A percentile compares a stretch with the other conserved stretches of the same genome.
Evolutionary conservation across 228 moss, liverwort and hornwort genomes (phyloP).

Genomic region (Sphagnum magellanicum): DNA sequence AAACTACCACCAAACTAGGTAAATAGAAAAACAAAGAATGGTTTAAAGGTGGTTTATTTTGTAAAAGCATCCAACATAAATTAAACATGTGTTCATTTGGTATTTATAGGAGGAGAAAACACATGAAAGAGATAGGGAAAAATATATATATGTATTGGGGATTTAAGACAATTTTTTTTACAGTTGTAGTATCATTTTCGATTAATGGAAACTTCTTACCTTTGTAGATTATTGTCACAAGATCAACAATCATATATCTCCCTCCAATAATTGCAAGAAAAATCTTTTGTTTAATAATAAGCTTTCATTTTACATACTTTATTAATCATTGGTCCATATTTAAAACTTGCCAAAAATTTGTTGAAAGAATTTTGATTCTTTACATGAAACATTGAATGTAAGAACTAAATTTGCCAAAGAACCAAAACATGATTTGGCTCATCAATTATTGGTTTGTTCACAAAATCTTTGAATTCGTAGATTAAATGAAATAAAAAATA

Average conservation of each 20-base stretch:
- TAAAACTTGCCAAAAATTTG: background rate
- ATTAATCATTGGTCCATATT: background rate
- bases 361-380: background rate
- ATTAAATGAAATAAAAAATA: background rate
- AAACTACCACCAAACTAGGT: background rate
- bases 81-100: background rate
- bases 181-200: background rate
- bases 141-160: background rate
- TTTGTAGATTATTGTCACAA: background rate
- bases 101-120: background rate
- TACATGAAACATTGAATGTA: background rate
- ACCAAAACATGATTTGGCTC: background rate
- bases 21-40: background rate
- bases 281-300: background rate
- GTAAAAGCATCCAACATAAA: background rate
- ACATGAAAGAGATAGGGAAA: background rate
- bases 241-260: background rate
- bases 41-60: background rate
- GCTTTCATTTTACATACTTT: background rate
- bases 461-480: background rate
- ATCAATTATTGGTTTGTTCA: background rate
- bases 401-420: background rate
- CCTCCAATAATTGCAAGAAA: background rate
- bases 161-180: background rate
- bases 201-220: background rate